A percentile compares a stretch with the other conserved stretches of the same genome.
Conservation (phyloP, 352 stramenopile genomes). For the Globisporangium middletonii region DNA sequence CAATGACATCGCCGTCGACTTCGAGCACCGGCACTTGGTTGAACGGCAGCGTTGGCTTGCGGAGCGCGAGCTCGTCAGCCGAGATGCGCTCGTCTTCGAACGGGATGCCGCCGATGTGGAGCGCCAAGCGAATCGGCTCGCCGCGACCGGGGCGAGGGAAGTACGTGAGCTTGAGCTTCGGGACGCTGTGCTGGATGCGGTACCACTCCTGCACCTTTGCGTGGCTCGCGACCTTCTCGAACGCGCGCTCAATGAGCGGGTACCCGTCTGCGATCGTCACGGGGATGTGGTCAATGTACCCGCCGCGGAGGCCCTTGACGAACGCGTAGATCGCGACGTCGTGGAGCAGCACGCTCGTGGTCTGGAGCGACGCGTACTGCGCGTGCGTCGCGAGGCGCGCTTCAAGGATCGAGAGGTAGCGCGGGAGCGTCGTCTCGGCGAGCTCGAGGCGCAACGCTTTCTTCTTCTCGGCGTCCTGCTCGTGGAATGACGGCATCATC, state of each 20-base stretch:
- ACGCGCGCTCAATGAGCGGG: conserved; percentile 18
- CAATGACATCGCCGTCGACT: conserved; percentile 16
- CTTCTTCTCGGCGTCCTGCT: conserved; percentile 32
- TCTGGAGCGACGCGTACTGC: conserved; percentile 9
- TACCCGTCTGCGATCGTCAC: conserved; percentile 23
- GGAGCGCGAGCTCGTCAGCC: conserved; percentile 17
- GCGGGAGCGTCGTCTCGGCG: conserved; percentile 8
- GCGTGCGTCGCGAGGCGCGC: conserved; percentile 3
- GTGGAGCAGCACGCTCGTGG: conserved; percentile 46
- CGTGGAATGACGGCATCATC: conserved; percentile 19
- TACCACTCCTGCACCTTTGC: conserved; percentile 31
- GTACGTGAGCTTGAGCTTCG: conserved; percentile 51
- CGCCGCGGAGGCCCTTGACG: conserved; percentile 18
- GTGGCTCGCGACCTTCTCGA: conserved; percentile 24
- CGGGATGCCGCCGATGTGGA: conserved; percentile 30
- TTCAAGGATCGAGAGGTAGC: conserved; percentile 8
- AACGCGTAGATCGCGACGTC: conserved; percentile 27
- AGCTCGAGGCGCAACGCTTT: conserved; percentile 15
- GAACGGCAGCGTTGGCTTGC: conserved; percentile 29
- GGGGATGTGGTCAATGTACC: conserved; percentile 34
- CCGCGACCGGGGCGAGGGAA: conserved; percentile 39
- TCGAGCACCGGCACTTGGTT: conserved; percentile 30
- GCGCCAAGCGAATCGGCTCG: conserved; percentile 41
- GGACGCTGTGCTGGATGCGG: background rate
- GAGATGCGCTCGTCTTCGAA: conserved; percentile 53